phyloP scores from a whole-genome alignment of 176 grass and related monocot species.

The Oryza punctata region DNA sequence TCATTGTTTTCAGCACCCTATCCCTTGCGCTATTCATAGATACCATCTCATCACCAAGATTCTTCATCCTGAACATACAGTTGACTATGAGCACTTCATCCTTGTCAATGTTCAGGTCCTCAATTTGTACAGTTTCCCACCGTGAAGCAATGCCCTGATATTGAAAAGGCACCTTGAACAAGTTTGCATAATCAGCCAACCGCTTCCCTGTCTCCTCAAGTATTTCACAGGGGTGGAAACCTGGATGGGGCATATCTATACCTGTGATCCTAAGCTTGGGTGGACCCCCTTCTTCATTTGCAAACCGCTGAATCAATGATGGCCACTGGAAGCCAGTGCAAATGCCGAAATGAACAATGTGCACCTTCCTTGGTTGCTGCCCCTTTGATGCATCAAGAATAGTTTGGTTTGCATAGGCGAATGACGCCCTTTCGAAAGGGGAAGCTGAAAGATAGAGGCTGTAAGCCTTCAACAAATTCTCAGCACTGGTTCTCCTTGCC shows the following conservation, averaged over 20 bases:
- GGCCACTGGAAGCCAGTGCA: slow-evolving; percentile 60
- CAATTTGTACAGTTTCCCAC: slow-evolving; percentile 39
- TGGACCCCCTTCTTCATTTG: slow-evolving; percentile 6
- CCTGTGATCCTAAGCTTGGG: slow-evolving; percentile 57
- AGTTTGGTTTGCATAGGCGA: slow-evolving; percentile 34
- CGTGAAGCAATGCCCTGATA: slow-evolving; percentile 51
- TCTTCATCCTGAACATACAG: slow-evolving; percentile 38
- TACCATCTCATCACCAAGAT: slow-evolving; percentile 37
- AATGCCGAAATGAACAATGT: slow-evolving; percentile 54
- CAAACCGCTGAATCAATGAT: slow-evolving; percentile 42
- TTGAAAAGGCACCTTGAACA: slow-evolving; percentile 55
- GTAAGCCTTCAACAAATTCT: slow-evolving; percentile 34
- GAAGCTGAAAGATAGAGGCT: slow-evolving; percentile 44
- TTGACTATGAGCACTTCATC: slow-evolving; percentile 44
- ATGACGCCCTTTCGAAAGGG: slow-evolving; percentile 35
- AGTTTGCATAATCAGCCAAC: slow-evolving; percentile 48
- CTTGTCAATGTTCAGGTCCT: slow-evolving; percentile 43
- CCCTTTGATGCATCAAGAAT: slow-evolving; percentile 44
- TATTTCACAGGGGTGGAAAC: slow-evolving; percentile 43
- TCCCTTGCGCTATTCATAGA: slow-evolving; percentile 39
- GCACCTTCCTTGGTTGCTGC: slow-evolving; percentile 18
- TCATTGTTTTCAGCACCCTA: slow-evolving; percentile 35
- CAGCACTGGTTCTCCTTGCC: slow-evolving; percentile 10
- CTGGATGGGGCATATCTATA: slow-evolving; percentile 39
- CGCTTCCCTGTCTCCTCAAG: slow-evolving; percentile 44